These are phyloP conservation scores for Isatis tinctoria DNA, from an alignment of 345 rosid genomes.

Conservation along the genomic window DNA sequence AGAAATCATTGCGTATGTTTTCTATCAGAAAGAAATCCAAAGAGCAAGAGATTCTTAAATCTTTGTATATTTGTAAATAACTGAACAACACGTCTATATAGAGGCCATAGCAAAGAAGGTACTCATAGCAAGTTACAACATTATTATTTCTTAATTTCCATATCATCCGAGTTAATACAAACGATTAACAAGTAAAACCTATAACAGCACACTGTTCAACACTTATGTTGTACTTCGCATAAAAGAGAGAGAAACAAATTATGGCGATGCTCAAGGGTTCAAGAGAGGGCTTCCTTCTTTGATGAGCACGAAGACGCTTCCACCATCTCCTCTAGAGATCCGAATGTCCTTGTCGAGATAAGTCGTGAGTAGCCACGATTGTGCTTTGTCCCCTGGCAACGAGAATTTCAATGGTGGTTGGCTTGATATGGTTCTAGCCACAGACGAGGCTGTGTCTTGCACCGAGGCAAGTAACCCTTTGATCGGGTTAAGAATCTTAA, in stretches of 20 bases:
- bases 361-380: conserved; percentile 87
- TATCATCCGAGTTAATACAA: not conserved
- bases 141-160: not conserved
- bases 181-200: conserved; percentile 2
- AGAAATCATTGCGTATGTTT: not conserved
- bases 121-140: not conserved
- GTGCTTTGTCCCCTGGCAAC: conserved; percentile 52
- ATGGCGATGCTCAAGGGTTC: conserved; percentile 27
- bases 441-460: conserved; percentile 76
- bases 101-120: not conserved
- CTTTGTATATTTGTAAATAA: not conserved
- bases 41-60: not conserved
- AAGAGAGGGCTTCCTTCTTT: conserved; percentile 78
- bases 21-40: not conserved
- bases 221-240: not conserved
- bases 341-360: conserved; percentile 75
- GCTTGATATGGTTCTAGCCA: conserved; percentile 77
- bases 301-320: conserved; percentile 75
- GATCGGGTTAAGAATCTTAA: conserved; percentile 55
- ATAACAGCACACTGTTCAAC: not conserved
- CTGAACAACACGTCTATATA: not conserved
- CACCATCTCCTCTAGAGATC: conserved; percentile 81
- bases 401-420: conserved; percentile 82
- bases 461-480: conserved; percentile 64
- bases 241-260: no score